Base-by-base conservation (phyloP, 768 basidiomycete genomes). In the Rhodotorula paludigena region DNA sequence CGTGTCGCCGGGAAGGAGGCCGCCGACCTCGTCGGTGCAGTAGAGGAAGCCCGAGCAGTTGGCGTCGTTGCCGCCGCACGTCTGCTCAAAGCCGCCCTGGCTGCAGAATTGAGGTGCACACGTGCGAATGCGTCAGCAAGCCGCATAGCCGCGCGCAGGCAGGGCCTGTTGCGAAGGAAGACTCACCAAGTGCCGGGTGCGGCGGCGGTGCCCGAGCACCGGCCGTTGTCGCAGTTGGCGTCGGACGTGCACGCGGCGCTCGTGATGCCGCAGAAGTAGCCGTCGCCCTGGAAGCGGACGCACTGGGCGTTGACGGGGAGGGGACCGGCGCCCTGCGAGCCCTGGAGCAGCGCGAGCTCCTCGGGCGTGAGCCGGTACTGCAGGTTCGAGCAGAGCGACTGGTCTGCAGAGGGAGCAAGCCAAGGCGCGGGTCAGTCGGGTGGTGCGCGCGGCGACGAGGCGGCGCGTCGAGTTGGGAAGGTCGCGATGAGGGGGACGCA, bases 241-340 rank as follows among this genome's bases (percentile, higher is more conserved):
- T 44, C 18, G 14, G 33, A 1, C 10, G 53, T 36, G 68, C 68
- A 69, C 14, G 52, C 8, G 23, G 66, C 55, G 39, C 44, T 47
- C 5, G 39, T 48, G 30, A 60, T 64, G 56, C 68, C 68, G 63
- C 68, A 69, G 47, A 42, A 59, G 68, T 69, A 69, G 41, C 33
- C 41, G 28, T 63, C 68, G 9, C 47, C 11, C 14, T 20, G 33
- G 36, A 15, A 1, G n/a, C 64, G 58, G 35, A 42, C 2, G 18
- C 53, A 28, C 57, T 15, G 8, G 35, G 58, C 60, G 1, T 3
- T 54, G 35, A 38, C 23, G 35, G 68, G 68, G 54, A 21, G 33
- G 18, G 30, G 30, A 5, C 35, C 16, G 48, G 60, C 54, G 42
- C 58, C 62, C 59, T 69, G 63, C 52, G 3, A 38, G 21, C 3